Evolutionary conservation across 768 basidiomycete genomes (phyloP).

Genomic region (Gyrodon lividus): DNA sequence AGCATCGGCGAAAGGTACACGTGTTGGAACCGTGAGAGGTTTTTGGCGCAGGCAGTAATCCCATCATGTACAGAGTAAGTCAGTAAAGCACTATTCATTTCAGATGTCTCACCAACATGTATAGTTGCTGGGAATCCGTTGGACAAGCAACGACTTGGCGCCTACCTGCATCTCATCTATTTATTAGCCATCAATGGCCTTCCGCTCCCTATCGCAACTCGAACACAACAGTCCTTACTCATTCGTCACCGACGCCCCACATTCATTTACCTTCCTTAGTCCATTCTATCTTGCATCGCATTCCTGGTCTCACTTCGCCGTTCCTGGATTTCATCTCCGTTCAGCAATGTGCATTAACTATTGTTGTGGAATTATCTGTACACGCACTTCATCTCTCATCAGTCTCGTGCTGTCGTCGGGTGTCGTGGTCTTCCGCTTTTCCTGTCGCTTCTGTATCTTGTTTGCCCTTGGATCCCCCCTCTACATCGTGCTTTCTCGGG

Average conservation of each 20-base stretch:
- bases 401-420: too few relatives aligned
- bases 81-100: not conserved
- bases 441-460: not conserved
- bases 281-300: constrained; percentile 1
- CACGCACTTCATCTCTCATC: constrained; percentile 19
- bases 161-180: not conserved
- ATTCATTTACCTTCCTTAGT: constrained; percentile 4
- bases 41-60: constrained; percentile 30
- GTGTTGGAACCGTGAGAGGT: constrained; percentile 28
- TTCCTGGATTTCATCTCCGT: constrained; percentile 17
- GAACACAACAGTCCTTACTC: constrained; percentile 18
- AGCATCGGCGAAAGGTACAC: constrained; percentile 18
- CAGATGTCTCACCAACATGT: not conserved
- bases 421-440: not conserved
- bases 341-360: constrained; percentile 15
- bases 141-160: not conserved
- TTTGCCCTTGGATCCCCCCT: too few relatives aligned
- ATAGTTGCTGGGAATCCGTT: constrained; percentile 2
- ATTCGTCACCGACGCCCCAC: constrained; percentile 5
- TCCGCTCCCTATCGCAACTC: not conserved
- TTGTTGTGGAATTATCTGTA: constrained; percentile 37
- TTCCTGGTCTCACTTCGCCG: constrained; percentile 7
- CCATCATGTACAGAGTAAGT: constrained; percentile 12
- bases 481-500: too few relatives aligned
- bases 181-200: constrained; percentile 6